Base-by-base conservation (phyloP, 2,329 filamentous ascomycete species). In the Pseudocercospora eumusae region DNA sequence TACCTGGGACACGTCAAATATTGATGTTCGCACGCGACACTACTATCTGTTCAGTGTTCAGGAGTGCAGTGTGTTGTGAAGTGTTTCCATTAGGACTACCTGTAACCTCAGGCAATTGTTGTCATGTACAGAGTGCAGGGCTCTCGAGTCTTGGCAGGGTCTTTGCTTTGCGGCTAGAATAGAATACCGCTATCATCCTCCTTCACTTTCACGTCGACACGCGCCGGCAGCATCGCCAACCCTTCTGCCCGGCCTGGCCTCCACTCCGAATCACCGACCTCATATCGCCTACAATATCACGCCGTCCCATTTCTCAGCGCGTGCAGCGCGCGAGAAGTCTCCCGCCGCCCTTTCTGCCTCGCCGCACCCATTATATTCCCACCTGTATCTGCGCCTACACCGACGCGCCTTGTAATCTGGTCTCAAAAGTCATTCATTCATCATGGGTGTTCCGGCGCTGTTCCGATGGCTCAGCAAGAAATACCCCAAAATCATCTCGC, bases 401-500 rank as follows among this genome's bases (percentile, higher is more conserved):
- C 25, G 47, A 44, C 36, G 56, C 10, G 15, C 13, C 3, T 47
- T 47, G 44, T 47, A 23, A 47, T 47, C 18, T 20, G 18, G 21
- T 47, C 44, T 9, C 44, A 20, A 47, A 47, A 23, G 21, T 13
- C 44, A 21, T 47, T 25, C 44, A 15, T 59, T 61, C 74, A 81
- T 70, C 64, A 96, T 96, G 92, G 92, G 92, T 89, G 93, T 96
- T 73, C 92, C 92, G 70, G 92, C 93, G 64, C 89, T 95, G 68
- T 98, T 97, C 78, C 86, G 93, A 85, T 99, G 93, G 92, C 88
- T 98, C 64, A 96, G 92, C 77, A 90, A 88, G 80, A 98, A 96
- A 76, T 97, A 98, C 75, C 95, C 95, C 64, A 98, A 98, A 81
- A 99, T 98, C 75, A 91, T 98, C 68, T 95, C 91, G 9, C 85